These are phyloP conservation scores for Ogataea polymorpha DNA, from an alignment of 805 yeast genomes.

Conservation along the genomic window DNA sequence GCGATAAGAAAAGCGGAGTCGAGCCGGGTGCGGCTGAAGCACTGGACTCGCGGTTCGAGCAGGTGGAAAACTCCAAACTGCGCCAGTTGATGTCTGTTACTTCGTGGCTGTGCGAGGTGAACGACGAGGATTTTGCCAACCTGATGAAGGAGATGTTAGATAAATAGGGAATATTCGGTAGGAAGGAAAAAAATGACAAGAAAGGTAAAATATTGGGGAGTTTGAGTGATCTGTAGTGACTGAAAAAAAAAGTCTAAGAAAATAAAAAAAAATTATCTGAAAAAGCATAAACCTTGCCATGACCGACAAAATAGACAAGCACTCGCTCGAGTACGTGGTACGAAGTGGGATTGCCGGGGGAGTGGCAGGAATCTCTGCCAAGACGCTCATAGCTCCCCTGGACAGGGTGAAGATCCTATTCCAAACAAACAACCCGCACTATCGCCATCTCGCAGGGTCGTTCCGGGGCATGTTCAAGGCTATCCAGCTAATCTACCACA, in stretches of 20 bases:
- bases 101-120: constrained; percentile 25
- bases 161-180: constrained; percentile 1
- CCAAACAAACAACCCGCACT: constrained; percentile 93
- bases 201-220: constrained; percentile 11
- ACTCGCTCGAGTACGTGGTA: constrained; percentile 71
- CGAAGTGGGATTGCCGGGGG: constrained; percentile 94
- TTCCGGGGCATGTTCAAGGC: constrained; percentile 75
- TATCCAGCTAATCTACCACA: constrained; percentile 56
- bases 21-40: constrained; percentile 5
- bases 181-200: constrained; percentile 8
- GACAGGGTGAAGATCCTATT: constrained; percentile 93
- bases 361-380: constrained; percentile 92
- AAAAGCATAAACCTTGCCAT: neutral
- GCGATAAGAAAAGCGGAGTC: constrained; percentile 8
- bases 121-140: constrained; percentile 7
- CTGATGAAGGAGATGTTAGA: constrained; percentile 8
- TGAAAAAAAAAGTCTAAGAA: constrained; percentile 1
- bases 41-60: constrained; percentile 16
- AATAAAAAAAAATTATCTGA: neutral
- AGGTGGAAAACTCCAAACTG: constrained; percentile 22
- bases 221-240: neutral
- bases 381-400: constrained; percentile 90
- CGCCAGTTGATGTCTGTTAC: constrained; percentile 25
- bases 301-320: constrained; percentile 50
- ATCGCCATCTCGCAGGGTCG: constrained; percentile 74